Evolutionary conservation across 148 eudicot genomes (phyloP).

Genomic region (Agrostemma githago): DNA sequence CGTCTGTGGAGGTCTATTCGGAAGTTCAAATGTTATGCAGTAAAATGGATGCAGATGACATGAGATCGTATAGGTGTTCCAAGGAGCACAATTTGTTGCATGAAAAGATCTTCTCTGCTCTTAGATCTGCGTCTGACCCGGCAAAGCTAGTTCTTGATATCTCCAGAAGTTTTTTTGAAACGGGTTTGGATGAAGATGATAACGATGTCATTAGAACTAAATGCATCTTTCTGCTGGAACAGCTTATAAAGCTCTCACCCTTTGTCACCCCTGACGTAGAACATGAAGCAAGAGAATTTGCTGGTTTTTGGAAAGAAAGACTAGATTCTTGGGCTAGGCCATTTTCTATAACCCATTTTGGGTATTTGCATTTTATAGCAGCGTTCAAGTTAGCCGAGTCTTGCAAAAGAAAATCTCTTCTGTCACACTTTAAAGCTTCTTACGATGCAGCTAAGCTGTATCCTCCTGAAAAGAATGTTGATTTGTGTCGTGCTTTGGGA

Average conservation of each 20-base stretch:
- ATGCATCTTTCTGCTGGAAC: slow-evolving; percentile 22
- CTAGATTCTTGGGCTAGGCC: not conserved
- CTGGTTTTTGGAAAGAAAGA: slow-evolving; percentile 11
- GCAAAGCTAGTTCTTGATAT: slow-evolving; percentile 40
- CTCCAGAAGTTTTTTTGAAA: slow-evolving; percentile 19
- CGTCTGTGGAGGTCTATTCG: not conserved
- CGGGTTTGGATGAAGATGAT: not conserved
- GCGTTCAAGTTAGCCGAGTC: slow-evolving; percentile 15
- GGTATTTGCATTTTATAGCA: slow-evolving; percentile 21
- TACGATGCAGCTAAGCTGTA: slow-evolving; percentile 9
- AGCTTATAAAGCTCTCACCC: slow-evolving; percentile 21
- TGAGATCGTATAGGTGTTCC: slow-evolving; percentile 18
- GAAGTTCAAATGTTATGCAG: slow-evolving; percentile 6
- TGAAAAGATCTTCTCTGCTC: slow-evolving; percentile 19
- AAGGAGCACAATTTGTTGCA: slow-evolving; percentile 13
- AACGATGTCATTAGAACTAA: slow-evolving; percentile 5
- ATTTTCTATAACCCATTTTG: not conserved
- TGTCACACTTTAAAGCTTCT: slow-evolving; percentile 4
- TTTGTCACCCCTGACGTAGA: slow-evolving; percentile 19
- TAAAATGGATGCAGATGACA: slow-evolving; percentile 16
- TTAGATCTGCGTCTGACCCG: slow-evolving; percentile 29
- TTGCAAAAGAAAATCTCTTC: slow-evolving; percentile 1
- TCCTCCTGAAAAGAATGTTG: slow-evolving; percentile 6
- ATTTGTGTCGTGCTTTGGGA: slow-evolving; percentile 17
- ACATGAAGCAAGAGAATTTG: slow-evolving; percentile 11